phyloP scores from a whole-genome alignment of 805 yeast species.

The Cyberlindnera mrakii region DNA sequence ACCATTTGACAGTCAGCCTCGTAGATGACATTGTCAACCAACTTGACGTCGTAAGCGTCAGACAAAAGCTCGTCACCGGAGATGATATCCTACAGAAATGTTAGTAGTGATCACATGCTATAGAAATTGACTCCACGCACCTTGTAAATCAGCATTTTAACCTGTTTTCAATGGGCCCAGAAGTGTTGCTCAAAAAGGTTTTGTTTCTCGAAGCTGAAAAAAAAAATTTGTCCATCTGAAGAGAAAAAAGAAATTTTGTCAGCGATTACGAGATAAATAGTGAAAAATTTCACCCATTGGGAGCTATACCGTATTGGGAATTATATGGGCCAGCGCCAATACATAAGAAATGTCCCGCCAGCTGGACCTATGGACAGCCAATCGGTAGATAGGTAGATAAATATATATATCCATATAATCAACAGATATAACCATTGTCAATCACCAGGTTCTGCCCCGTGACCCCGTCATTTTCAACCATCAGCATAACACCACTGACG shows the following conservation, averaged over 20 bases:
- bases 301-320: too few species aligned
- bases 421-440: constrained; percentile 25
- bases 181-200: too few species aligned
- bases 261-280: constrained; percentile 1
- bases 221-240: constrained; percentile 1
- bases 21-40: constrained; percentile 86
- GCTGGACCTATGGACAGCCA: background rate
- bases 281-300: too few species aligned
- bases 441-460: constrained; percentile 27
- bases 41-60: constrained; percentile 88
- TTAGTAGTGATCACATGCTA: constrained; percentile 4
- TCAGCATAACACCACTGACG: constrained; percentile 16
- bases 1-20: constrained; percentile 97
- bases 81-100: constrained; percentile 61
- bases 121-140: background rate
- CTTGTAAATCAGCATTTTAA: constrained; percentile 12
- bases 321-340: background rate
- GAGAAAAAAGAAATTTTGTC: constrained; percentile 4
- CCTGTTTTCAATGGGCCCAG: background rate
- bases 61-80: constrained; percentile 95
- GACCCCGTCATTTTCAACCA: constrained; percentile 19
- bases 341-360: background rate
- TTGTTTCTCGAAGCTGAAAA: background rate
- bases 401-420: background rate
- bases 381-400: background rate